Conservation (phyloP, 2,329 filamentous ascomycete genomes). For the Phyllosticta ampelicida region DNA sequence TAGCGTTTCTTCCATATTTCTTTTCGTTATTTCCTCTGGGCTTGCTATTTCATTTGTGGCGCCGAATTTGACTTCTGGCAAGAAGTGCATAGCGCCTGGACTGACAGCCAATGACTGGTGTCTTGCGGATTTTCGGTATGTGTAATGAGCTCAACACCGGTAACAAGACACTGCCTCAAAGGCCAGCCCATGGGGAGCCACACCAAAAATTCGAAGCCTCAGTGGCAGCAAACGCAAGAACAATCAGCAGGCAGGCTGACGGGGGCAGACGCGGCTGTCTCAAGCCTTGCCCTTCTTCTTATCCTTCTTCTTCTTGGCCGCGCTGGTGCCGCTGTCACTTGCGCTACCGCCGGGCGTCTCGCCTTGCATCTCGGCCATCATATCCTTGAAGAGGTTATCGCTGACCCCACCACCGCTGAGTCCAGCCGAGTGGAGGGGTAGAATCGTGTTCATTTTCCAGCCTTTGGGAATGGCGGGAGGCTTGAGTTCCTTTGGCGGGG, state of each 20-base stretch:
- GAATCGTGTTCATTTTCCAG: constrained; percentile 77
- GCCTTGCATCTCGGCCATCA: constrained; percentile 83
- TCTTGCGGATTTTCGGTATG: too few relatives aligned
- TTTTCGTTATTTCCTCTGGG: too few relatives aligned
- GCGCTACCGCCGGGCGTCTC: constrained; percentile 21
- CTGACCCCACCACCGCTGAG: constrained; percentile 87
- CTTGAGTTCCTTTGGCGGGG: constrained; percentile 54
- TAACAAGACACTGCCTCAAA: too few relatives aligned
- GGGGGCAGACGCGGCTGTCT: not conserved
- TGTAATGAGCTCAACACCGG: too few relatives aligned
- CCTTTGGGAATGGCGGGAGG: constrained; percentile 63
- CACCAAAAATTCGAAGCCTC: not conserved
- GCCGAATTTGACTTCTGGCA: too few relatives aligned
- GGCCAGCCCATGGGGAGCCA: too few relatives aligned
- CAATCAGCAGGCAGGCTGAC: not conserved
- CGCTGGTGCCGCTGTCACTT: constrained; percentile 17
- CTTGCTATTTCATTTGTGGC: too few relatives aligned
- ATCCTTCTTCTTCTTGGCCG: constrained; percentile 24
- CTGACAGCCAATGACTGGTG: too few relatives aligned
- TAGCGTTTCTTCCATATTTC: too few relatives aligned
- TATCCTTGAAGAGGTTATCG: constrained; percentile 90
- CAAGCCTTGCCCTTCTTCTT: constrained; percentile 23
- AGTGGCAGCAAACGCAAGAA: not conserved
- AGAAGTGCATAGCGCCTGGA: too few relatives aligned
- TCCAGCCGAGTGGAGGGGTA: constrained; percentile 81